A percentile compares a stretch with the other conserved stretches of the same genome.
Evolutionary conservation across 148 eudicot species (phyloP).

Genomic region (Arctostaphylos glauca): DNA sequence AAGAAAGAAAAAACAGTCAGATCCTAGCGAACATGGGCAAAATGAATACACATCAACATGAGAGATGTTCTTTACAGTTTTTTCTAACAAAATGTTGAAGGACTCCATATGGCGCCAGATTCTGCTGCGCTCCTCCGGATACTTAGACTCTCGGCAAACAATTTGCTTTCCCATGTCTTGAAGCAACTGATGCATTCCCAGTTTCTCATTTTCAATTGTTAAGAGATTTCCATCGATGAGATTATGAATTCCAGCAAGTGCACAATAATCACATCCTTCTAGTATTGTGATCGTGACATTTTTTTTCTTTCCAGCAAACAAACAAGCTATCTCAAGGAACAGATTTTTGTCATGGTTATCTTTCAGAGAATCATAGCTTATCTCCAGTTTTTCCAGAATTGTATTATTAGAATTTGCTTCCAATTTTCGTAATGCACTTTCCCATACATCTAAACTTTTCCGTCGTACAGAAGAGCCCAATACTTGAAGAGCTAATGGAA

Average conservation of each 20-base stretch:
- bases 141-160: background rate
- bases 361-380: background rate
- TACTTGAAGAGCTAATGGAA: background rate
- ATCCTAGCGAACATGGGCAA: background rate
- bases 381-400: background rate
- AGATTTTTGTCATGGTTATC: background rate
- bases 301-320: background rate
- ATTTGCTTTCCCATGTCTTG: constrained; percentile 3
- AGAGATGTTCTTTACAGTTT: background rate
- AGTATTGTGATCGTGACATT: background rate
- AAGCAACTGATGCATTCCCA: constrained; percentile 1
- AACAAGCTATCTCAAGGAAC: background rate
- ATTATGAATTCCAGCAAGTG: constrained; percentile 5
- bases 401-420: background rate
- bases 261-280: background rate
- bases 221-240: background rate
- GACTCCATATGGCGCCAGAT: background rate
- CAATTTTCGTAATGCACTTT: background rate
- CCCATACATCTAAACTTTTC: background rate
- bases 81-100: background rate
- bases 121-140: background rate
- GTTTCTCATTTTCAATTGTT: background rate
- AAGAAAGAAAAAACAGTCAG: background rate
- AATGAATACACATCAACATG: background rate
- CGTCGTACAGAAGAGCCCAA: background rate